Evolutionary conservation across 1,139 yeast species (phyloP).

Genomic region (Wickerhamomyces sp.): DNA sequence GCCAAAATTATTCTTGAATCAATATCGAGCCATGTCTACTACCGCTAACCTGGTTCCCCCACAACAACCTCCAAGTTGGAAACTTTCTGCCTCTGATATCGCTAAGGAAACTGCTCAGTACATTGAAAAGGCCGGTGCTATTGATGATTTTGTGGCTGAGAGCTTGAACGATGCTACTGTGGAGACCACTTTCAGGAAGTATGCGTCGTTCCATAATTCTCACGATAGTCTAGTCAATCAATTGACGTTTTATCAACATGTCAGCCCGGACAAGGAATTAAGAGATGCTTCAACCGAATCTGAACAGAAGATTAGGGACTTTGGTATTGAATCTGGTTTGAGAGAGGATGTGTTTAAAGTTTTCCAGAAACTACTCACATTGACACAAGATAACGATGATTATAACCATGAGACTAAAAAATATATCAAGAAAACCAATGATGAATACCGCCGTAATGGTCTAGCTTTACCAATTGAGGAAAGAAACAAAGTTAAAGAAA

Average conservation of each 20-base stretch:
- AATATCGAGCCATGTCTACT: conserved; percentile 1
- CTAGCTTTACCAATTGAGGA: conserved; percentile 52
- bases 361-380: conserved; percentile 46
- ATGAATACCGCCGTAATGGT: conserved; percentile 61
- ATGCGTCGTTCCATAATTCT: conserved; percentile 45
- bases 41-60: conserved; percentile 26
- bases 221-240: conserved; percentile 41
- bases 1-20: neutral
- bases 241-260: conserved; percentile 64
- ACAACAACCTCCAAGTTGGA: conserved; percentile 58
- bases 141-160: conserved; percentile 54
- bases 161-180: conserved; percentile 43
- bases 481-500: conserved; percentile 50
- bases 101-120: conserved; percentile 38
- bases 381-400: conserved; percentile 27
- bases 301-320: conserved; percentile 51
- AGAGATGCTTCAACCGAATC: conserved; percentile 70
- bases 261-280: conserved; percentile 54
- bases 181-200: conserved; percentile 50
- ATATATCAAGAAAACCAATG: conserved; percentile 51
- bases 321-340: conserved; percentile 56
- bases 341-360: conserved; percentile 65
- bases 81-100: conserved; percentile 51
- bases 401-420: conserved; percentile 54
- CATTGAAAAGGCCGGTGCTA: conserved; percentile 38